A percentile compares a stretch with the other conserved stretches of the same genome.
Evolutionary conservation across 495 filamentous ascomycete species (phyloP).

Genomic region (Evernia prunastri): DNA sequence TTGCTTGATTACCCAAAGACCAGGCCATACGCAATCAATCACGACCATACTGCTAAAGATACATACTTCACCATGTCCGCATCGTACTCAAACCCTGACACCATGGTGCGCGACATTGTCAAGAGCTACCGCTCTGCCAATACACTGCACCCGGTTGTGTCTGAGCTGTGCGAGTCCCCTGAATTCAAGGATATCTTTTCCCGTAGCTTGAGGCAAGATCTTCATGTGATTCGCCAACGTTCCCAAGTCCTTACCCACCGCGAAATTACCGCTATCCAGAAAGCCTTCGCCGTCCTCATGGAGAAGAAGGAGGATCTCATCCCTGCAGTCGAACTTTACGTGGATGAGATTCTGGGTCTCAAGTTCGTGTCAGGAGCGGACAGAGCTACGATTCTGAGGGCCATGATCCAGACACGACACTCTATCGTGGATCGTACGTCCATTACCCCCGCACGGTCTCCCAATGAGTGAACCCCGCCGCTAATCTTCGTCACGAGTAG

Average conservation of each 20-base stretch:
- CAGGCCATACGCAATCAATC: not conserved
- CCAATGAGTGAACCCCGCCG: not conserved
- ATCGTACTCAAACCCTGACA: not conserved
- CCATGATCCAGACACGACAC: slow-evolving; percentile 22
- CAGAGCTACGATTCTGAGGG: slow-evolving; percentile 18
- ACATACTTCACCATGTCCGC: slow-evolving; percentile 6
- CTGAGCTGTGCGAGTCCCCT: slow-evolving; percentile 4
- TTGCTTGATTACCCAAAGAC: too few relatives aligned
- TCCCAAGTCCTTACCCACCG: slow-evolving; percentile 34
- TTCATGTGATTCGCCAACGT: slow-evolving; percentile 30
- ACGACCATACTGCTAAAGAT: not conserved
- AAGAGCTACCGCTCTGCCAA: slow-evolving; percentile 7
- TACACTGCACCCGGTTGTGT: slow-evolving; percentile 18
- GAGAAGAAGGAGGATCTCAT: slow-evolving; percentile 28
- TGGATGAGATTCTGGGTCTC: slow-evolving; percentile 38
- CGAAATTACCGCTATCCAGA: slow-evolving; percentile 41
- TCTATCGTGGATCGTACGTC: slow-evolving; percentile 25
- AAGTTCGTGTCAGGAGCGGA: slow-evolving; percentile 20
- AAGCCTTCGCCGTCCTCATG: slow-evolving; percentile 34
- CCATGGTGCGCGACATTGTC: slow-evolving; percentile 10
- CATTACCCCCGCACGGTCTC: not conserved
- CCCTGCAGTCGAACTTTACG: slow-evolving; percentile 36
- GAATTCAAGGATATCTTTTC: slow-evolving; percentile 14
- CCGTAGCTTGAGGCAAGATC: slow-evolving; percentile 18
- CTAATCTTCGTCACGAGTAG: not conserved